A percentile compares a stretch with the other conserved stretches of the same genome.
Conservation (phyloP, 768 basidiomycete genomes). For the Tephrocybe sp. region DNA sequence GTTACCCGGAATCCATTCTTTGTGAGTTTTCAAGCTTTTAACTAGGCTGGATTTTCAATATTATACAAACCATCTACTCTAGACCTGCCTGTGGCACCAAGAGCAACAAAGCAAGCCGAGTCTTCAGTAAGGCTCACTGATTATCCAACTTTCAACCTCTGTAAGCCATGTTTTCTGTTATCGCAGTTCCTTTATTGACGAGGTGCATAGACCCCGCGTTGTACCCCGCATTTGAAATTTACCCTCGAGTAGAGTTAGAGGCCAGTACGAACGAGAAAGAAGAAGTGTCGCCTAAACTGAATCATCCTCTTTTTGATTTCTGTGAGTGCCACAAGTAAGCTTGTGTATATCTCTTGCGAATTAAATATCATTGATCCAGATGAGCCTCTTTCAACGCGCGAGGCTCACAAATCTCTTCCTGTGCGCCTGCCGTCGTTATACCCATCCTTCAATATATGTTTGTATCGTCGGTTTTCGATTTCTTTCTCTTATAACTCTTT, state of each 20-base stretch:
- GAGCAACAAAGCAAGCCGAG: not conserved
- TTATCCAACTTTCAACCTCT: slow-evolving; percentile 12
- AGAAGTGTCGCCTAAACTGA: not conserved
- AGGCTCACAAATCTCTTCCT: not conserved
- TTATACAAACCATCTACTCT: not conserved
- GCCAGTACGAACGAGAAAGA: not conserved
- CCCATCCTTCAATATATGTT: slow-evolving; percentile 18
- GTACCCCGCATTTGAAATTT: slow-evolving; percentile 39
- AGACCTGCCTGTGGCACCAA: too few species aligned
- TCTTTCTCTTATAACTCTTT: not conserved
- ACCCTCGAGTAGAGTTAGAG: slow-evolving; percentile 21
- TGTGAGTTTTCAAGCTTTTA: too few species aligned
- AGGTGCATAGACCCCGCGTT: slow-evolving; percentile 24
- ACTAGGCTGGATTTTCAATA: not conserved
- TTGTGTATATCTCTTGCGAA: too few species aligned
- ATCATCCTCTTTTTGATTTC: slow-evolving; percentile 5
- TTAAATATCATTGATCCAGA: not conserved
- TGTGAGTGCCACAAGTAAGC: slow-evolving; percentile 4
- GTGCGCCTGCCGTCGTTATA: slow-evolving; percentile 10
- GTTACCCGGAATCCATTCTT: slow-evolving; percentile 9
- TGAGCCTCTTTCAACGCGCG: not conserved
- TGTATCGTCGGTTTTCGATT: not conserved
- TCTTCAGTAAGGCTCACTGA: not conserved
- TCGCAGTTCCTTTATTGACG: too few species aligned
- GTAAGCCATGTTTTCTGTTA: not conserved